phyloP scores from a whole-genome alignment of 306 rosid genomes.

The Quercus glauca region DNA sequence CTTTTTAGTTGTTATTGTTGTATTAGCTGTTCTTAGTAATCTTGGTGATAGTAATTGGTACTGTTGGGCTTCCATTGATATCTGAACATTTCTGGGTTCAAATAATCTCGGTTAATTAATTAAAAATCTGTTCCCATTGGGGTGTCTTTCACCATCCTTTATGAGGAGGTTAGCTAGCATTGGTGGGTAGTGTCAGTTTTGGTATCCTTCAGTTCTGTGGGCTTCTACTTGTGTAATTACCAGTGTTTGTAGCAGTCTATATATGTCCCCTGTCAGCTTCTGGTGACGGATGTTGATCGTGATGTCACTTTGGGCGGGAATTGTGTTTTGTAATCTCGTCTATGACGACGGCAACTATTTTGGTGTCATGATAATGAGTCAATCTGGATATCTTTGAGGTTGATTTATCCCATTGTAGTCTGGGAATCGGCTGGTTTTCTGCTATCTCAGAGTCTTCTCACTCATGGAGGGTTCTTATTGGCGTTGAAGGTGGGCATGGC shows the following conservation, averaged over 20 bases:
- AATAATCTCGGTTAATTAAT: slow-evolving; percentile 20
- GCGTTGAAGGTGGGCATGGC: slow-evolving; percentile 28
- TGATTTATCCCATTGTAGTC: slow-evolving; percentile 20
- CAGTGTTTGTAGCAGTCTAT: slow-evolving; percentile 28
- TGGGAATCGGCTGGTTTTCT: slow-evolving; percentile 29
- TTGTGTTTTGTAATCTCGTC: slow-evolving; percentile 20
- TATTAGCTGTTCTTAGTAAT: slow-evolving; percentile 25
- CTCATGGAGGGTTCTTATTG: slow-evolving; percentile 30
- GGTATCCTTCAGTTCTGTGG: slow-evolving; percentile 18
- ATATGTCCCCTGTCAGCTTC: slow-evolving; percentile 34
- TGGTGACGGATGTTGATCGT: slow-evolving; percentile 41
- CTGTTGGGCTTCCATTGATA: slow-evolving; percentile 26
- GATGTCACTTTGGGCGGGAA: slow-evolving; percentile 47
- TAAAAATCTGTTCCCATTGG: slow-evolving; percentile 21
- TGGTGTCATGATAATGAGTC: slow-evolving; percentile 9
- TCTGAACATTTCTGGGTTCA: slow-evolving; percentile 37
- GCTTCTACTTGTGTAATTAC: slow-evolving; percentile 34
- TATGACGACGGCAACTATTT: slow-evolving; percentile 14
- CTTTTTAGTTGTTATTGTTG: slow-evolving; percentile 25
- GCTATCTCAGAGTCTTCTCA: slow-evolving; percentile 18
- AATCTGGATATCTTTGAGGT: slow-evolving; percentile 16
- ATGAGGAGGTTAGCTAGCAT: slow-evolving; percentile 19
- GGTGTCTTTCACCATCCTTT: slow-evolving; percentile 11
- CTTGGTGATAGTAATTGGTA: slow-evolving; percentile 33
- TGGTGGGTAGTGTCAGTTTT: slow-evolving; percentile 6